These are phyloP conservation scores for Candida germanica DNA, from an alignment of 805 yeast species.

Conservation along the genomic window DNA sequence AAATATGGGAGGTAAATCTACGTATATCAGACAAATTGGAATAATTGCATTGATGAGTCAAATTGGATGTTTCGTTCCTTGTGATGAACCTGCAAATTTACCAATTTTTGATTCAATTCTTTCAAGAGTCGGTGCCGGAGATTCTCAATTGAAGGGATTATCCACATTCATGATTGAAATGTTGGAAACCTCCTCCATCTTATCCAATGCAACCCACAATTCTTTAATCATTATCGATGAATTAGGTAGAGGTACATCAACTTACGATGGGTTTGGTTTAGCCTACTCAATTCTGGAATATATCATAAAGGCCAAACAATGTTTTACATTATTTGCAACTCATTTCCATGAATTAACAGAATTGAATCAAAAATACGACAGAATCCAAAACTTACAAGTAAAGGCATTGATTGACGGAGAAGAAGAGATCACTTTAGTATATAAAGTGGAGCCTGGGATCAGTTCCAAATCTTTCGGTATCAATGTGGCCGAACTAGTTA, in stretches of 20 bases:
- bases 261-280: slow-evolving; percentile 96
- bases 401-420: slow-evolving; percentile 77
- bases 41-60: slow-evolving; percentile 85
- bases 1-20: slow-evolving; percentile 96
- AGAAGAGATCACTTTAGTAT: slow-evolving; percentile 78
- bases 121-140: slow-evolving; percentile 98
- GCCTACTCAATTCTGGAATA: slow-evolving; percentile 96
- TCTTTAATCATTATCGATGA: slow-evolving; percentile 91
- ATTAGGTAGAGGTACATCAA: slow-evolving; percentile 84
- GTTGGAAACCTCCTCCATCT: slow-evolving; percentile 88
- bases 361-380: slow-evolving; percentile 55
- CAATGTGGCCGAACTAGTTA: slow-evolving; percentile 94
- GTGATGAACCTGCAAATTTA: slow-evolving; percentile 61
- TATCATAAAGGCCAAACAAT: slow-evolving; percentile 63
- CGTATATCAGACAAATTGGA: slow-evolving; percentile 87
- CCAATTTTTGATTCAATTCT: slow-evolving; percentile 86
- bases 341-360: slow-evolving; percentile 96
- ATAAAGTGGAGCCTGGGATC: slow-evolving; percentile 94
- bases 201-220: slow-evolving; percentile 71
- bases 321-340: slow-evolving; percentile 91
- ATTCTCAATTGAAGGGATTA: slow-evolving; percentile 93
- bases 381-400: slow-evolving; percentile 83
- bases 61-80: slow-evolving; percentile 85
- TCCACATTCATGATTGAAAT: slow-evolving; percentile 92
- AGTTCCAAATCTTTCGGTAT: slow-evolving; percentile 96